These are phyloP conservation scores for Amphirosellinia nigrospora DNA, from an alignment of 495 filamentous ascomycete species.

Conservation along the genomic window DNA sequence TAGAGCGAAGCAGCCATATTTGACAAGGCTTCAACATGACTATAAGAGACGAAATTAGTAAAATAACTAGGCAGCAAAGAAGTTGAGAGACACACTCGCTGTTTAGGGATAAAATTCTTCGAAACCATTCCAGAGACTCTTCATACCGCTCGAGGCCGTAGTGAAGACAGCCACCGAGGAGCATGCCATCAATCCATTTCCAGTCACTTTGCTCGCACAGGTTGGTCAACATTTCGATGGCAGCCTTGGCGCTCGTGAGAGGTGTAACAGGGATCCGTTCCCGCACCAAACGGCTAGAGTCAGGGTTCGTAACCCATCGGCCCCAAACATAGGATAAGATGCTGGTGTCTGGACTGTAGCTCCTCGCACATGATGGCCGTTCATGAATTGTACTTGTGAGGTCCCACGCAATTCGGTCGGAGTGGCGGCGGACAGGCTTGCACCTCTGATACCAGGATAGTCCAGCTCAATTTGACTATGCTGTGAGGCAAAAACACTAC, in stretches of 20 bases:
- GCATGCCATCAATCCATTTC: slow-evolving; percentile 95
- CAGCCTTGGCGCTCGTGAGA: slow-evolving; percentile 63
- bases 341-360: slow-evolving; percentile 26
- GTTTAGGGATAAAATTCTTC: slow-evolving; percentile 81
- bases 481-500: slow-evolving; percentile 25
- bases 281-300: slow-evolving; percentile 21
- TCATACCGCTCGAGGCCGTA: slow-evolving; percentile 91
- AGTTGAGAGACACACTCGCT: slow-evolving; percentile 63
- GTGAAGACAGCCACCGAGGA: slow-evolving; percentile 89
- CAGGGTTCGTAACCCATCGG: slow-evolving; percentile 28
- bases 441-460: slow-evolving; percentile 2
- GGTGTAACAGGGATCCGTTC: slow-evolving; percentile 32
- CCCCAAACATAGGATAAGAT: slow-evolving; percentile 34
- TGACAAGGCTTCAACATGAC: slow-evolving; percentile 93
- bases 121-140: slow-evolving; percentile 87
- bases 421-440: slow-evolving; percentile 12
- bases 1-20: slow-evolving; percentile 90
- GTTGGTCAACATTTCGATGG: slow-evolving; percentile 79
- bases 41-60: slow-evolving; percentile 48
- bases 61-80: slow-evolving; percentile 10
- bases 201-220: slow-evolving; percentile 87
- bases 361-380: slow-evolving; percentile 30
- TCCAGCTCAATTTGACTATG: slow-evolving; percentile 22
- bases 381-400: slow-evolving; percentile 28
- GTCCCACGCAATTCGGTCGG: slow-evolving; percentile 31